phyloP scores from a whole-genome alignment of 2,329 filamentous ascomycete species.

The Monosporascus sp. region DNA sequence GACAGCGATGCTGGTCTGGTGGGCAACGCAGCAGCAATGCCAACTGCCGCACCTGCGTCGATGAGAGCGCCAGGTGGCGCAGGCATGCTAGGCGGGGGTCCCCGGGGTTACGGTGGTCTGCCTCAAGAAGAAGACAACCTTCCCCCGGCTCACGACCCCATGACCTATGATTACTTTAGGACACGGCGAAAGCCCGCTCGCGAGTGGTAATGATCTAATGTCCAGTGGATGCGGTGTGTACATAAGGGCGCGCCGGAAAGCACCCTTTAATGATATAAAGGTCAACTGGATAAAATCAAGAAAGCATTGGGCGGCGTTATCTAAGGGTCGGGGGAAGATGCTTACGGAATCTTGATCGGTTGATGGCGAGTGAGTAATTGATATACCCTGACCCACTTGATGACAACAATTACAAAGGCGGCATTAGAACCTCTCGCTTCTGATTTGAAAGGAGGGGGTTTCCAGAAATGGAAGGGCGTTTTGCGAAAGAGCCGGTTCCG shows the following conservation, averaged over 20 bases:
- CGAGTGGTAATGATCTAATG: background rate
- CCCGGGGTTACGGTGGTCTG: conserved; percentile 53
- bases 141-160: conserved; percentile 34
- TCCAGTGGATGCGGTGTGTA: background rate
- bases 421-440: too few relatives aligned
- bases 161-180: conserved; percentile 54
- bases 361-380: too few relatives aligned
- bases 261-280: background rate
- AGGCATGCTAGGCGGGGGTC: conserved; percentile 53
- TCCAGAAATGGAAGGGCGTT: too few relatives aligned
- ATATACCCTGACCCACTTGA: too few relatives aligned
- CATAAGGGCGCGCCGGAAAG: background rate
- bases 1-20: conserved; percentile 50
- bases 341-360: too few relatives aligned
- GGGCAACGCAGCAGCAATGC: conserved; percentile 46
- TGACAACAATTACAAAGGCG: too few relatives aligned
- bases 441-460: too few relatives aligned
- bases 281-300: background rate
- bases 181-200: background rate
- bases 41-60: conserved; percentile 31
- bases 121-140: conserved; percentile 45
- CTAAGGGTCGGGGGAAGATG: too few relatives aligned
- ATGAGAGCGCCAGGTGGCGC: conserved; percentile 20
- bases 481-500: too few relatives aligned
- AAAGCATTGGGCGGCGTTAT: background rate